Evolutionary conservation across 164 flowering plant genomes (phyloP).

Genomic region (Vitis rotundifolia): DNA sequence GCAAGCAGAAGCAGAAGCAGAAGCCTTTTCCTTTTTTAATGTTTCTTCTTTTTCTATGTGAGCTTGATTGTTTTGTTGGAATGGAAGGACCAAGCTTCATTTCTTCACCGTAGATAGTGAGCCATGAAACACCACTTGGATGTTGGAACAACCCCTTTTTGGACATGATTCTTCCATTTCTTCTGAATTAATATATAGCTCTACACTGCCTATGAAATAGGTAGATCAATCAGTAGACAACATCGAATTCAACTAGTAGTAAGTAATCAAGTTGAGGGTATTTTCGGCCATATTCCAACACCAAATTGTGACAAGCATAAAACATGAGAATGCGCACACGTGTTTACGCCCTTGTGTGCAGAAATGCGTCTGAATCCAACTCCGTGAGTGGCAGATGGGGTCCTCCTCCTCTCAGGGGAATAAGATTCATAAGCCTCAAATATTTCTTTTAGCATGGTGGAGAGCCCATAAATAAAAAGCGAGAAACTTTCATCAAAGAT

Average conservation of each 20-base stretch:
- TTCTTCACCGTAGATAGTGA: conserved; percentile 41
- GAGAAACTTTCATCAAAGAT: conserved; percentile 12
- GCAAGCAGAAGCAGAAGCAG: conserved; percentile 16
- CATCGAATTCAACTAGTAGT: background rate
- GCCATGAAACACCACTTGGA: conserved; percentile 47
- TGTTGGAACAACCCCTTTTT: conserved; percentile 22
- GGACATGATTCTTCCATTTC: conserved; percentile 21
- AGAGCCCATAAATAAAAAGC: conserved; percentile 33
- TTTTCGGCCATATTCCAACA: background rate
- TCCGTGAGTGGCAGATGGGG: conserved; percentile 31
- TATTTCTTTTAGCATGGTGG: conserved; percentile 36
- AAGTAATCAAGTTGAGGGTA: too few relatives aligned
- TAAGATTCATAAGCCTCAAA: conserved; percentile 29
- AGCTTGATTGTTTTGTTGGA: conserved; percentile 17
- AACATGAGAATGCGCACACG: background rate
- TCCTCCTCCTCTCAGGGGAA: conserved; percentile 24
- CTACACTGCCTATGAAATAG: background rate
- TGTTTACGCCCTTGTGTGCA: background rate
- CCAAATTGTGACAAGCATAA: background rate
- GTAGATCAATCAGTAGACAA: background rate
- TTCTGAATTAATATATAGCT: background rate
- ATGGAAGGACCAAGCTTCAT: conserved; percentile 17
- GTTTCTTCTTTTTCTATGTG: conserved; percentile 10
- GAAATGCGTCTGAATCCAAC: background rate
- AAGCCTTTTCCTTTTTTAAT: conserved; percentile 5